Evolutionary conservation across 2,329 filamentous ascomycete genomes (phyloP).

Genomic region (Paracorniculantispora psalliotae): DNA sequence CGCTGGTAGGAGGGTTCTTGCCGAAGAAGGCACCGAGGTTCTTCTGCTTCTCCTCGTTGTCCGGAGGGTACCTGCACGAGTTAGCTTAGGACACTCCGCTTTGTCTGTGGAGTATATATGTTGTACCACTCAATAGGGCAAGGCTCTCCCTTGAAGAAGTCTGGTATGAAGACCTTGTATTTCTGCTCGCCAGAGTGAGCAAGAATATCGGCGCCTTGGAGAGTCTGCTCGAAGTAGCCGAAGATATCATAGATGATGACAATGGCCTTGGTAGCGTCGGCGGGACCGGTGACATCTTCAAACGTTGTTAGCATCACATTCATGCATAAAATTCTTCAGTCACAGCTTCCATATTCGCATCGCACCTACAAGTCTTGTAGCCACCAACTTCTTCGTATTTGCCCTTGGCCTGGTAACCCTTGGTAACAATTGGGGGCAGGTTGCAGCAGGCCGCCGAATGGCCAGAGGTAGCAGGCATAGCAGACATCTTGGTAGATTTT

Average conservation of each 20-base stretch:
- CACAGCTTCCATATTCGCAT: not conserved
- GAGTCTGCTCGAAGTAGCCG: constrained; percentile 63
- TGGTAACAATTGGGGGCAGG: constrained; percentile 52
- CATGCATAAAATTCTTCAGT: not conserved
- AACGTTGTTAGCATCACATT: constrained; percentile 11
- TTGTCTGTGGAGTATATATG: not conserved
- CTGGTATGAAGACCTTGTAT: constrained; percentile 86
- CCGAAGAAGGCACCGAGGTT: constrained; percentile 54
- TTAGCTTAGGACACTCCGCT: not conserved
- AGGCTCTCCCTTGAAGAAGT: constrained; percentile 79
- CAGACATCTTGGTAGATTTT: constrained; percentile 34
- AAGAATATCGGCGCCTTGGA: constrained; percentile 66
- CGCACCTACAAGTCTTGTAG: constrained; percentile 45
- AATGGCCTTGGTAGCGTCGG: constrained; percentile 47
- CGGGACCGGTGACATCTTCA: constrained; percentile 44
- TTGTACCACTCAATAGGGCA: constrained; percentile 46
- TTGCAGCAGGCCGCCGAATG: constrained; percentile 55
- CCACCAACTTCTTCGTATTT: constrained; percentile 52
- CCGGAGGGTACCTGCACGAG: constrained; percentile 50
- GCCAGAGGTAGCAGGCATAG: constrained; percentile 47
- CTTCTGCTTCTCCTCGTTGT: constrained; percentile 59
- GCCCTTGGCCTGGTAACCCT: constrained; percentile 52
- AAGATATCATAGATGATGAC: constrained; percentile 55
- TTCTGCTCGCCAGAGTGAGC: constrained; percentile 52
- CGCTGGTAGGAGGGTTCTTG: constrained; percentile 42